These are phyloP conservation scores for Talaromyces sp. DNA, from an alignment of 2,329 filamentous ascomycete genomes.

Conservation along the genomic window DNA sequence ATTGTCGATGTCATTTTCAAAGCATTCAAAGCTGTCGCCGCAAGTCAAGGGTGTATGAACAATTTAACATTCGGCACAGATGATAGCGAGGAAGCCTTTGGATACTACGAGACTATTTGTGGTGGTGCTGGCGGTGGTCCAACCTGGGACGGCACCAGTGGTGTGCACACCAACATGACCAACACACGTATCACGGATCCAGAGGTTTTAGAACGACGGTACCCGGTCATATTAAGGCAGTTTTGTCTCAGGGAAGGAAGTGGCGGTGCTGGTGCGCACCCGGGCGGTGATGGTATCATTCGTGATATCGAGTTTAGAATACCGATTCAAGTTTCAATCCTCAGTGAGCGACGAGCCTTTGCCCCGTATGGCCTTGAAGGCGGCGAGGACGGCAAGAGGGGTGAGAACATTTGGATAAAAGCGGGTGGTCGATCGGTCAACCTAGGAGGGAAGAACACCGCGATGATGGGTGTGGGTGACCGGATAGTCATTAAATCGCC, in stretches of 20 bases:
- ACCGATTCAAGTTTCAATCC: slow-evolving; percentile 6
- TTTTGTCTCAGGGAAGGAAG: background rate
- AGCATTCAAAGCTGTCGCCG: slow-evolving; percentile 21
- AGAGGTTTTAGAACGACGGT: background rate
- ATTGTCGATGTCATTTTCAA: slow-evolving; percentile 28
- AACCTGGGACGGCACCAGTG: slow-evolving; percentile 4
- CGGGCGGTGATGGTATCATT: slow-evolving; percentile 3
- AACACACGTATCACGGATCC: slow-evolving; percentile 7
- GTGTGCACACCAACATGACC: slow-evolving; percentile 6
- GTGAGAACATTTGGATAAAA: slow-evolving; percentile 16
- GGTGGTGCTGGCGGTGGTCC: slow-evolving; percentile 2
- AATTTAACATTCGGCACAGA: slow-evolving; percentile 23
- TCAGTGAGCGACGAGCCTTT: slow-evolving; percentile 18
- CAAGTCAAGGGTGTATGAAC: slow-evolving; percentile 23
- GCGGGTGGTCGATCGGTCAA: slow-evolving; percentile 13
- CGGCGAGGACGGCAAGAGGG: slow-evolving; percentile 15
- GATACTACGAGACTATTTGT: slow-evolving; percentile 11
- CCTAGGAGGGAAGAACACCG: slow-evolving; percentile 20
- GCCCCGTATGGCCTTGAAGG: slow-evolving; percentile 21
- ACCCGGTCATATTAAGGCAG: slow-evolving; percentile 1
- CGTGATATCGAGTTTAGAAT: slow-evolving; percentile 3
- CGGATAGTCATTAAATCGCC: slow-evolving; percentile 18
- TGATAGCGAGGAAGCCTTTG: slow-evolving; percentile 8
- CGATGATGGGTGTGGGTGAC: slow-evolving; percentile 18
- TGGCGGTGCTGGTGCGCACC: background rate